Evolutionary conservation across 768 basidiomycete species (phyloP).

Genomic region (Mycena galericulata): DNA sequence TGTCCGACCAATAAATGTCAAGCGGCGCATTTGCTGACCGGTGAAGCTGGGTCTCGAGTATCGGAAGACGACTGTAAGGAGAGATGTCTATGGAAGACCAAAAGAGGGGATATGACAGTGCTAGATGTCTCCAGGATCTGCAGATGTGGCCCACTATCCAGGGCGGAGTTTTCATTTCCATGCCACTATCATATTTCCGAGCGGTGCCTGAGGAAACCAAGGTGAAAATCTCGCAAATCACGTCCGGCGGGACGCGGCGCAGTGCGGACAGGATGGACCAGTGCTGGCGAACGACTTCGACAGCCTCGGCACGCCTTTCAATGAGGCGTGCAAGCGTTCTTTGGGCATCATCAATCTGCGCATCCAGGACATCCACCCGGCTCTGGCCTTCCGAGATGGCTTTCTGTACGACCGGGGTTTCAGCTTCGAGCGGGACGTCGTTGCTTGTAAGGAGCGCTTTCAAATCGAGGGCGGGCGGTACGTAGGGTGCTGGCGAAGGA

Average conservation of each 20-base stretch:
- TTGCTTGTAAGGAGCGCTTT: background rate
- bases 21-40: background rate
- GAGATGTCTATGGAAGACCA: background rate
- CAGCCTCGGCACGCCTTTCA: background rate
- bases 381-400: background rate
- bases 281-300: background rate
- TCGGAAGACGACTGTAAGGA: background rate
- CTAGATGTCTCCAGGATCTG: background rate
- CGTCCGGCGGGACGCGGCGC: constrained; percentile 1
- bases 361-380: background rate
- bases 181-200: too few relatives aligned
- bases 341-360: background rate
- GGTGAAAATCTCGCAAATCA: constrained; percentile 3
- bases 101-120: background rate
- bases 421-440: background rate
- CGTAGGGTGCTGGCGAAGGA: background rate
- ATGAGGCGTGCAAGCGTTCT: background rate
- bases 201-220: background rate
- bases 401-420: background rate
- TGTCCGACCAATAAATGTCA: too few relatives aligned
- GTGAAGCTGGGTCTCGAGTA: background rate
- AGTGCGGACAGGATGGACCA: background rate
- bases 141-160: background rate
- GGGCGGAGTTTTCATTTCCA: background rate
- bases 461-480: background rate